Evolutionary conservation across 2,329 filamentous ascomycete species (phyloP), one percentile per base, ranked within the genome.

Genomic region (Curvularia hawaiiensis): DNA sequence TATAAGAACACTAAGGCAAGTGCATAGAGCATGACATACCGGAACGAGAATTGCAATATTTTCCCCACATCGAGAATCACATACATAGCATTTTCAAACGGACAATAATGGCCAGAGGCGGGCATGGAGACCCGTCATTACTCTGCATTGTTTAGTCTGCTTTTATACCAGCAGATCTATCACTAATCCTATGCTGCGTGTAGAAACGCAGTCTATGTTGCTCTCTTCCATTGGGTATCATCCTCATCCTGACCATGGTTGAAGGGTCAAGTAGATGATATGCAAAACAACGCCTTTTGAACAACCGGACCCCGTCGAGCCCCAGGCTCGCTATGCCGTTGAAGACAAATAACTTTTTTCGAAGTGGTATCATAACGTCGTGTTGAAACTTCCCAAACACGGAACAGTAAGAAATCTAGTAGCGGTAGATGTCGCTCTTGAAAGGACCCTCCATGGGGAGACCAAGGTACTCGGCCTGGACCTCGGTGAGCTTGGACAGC

Each of bases 401-500:
- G 61, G 57, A 28, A 62, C 56, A 59, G 46, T 69, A 73, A 70
- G 54, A 72, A 70, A 69, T 72, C 71, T 77, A 77, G 72, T 77
- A 77, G 59, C 75, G 75, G 78, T 91, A 93, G 86, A 93, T 91
- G 71, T 98, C 94, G 81, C 84, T 85, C 92, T 99, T 99, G 90
- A 86, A 99, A 73, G 95, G 95, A 78, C 95, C 95, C 84, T 93
- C 90, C 65, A 87, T 77, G 60, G 88, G 85, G 69, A 99, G 85
- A 73, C 92, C 88, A 77, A 98, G 90, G 85, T 99, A 99, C 77
- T 98, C 95, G 70, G 92, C 90, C 86, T 99, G 95, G 72, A 90
- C 90, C 60, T 84, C 75, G 77, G 88, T 91, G 78, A 99, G 88
- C 80, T 88, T 89, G 79, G 89, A 91, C 75, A 99, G 88, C 87